Conservation (phyloP, 306 rosid species). For the Comarum palustre region DNA sequence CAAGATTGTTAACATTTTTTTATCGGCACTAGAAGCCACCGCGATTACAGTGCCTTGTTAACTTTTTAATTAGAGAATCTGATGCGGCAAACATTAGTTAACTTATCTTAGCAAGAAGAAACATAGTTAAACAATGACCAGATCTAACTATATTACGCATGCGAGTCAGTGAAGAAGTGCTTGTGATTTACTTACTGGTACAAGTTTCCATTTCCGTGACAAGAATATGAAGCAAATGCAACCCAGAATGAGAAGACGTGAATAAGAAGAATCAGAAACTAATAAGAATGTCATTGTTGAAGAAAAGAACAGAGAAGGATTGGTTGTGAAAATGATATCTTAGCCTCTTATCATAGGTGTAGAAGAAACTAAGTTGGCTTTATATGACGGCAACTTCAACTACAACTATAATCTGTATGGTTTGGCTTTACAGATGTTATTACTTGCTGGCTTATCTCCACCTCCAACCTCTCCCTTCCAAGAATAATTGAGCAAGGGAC, state of each 20-base stretch:
- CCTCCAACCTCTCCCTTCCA: slow-evolving; percentile 6
- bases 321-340: not conserved
- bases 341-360: not conserved
- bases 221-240: not conserved
- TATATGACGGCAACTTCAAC: not conserved
- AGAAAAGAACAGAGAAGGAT: not conserved
- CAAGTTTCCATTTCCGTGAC: not conserved
- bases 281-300: not conserved
- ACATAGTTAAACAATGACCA: not conserved
- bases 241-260: slow-evolving; percentile 4
- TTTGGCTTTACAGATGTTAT: slow-evolving; percentile 10
- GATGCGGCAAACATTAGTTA: not conserved
- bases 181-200: not conserved
- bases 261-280: not conserved
- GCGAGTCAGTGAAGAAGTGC: not conserved
- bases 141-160: not conserved
- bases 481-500: slow-evolving; percentile 7
- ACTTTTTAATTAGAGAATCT: not conserved
- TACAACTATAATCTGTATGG: not conserved
- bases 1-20: not conserved
- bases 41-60: not conserved
- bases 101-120: not conserved
- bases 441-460: not conserved
- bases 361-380: not conserved
- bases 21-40: too few species aligned